Base-by-base conservation (phyloP, 2,329 filamentous ascomycete genomes). In the Fusarium haematococcum region DNA sequence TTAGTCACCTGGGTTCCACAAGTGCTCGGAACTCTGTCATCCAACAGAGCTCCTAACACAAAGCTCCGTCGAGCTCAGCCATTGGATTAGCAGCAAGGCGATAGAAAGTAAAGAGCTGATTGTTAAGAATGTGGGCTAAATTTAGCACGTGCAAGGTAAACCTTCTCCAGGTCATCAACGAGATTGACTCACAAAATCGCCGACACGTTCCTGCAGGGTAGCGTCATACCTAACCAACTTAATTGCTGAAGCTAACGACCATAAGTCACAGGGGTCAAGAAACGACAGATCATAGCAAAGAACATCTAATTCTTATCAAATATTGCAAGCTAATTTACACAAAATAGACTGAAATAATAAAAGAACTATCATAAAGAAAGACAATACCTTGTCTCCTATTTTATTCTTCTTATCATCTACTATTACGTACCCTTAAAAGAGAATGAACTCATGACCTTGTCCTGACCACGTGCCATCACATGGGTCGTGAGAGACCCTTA, bases 161-260 rank as follows among this genome's bases (percentile, higher is more conserved):
- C 63, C 32, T 65, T 62, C 43, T 18, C 35, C 33, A 25, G 23
- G 20, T 45, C 63, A 73, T 35, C 18, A n/a, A 30, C 18, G 39
- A 37, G 30, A n/a, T 52, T 61, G 25, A 56, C 59, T 54, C n/a
- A 35, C 13, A 27, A 32, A 62, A 35, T 33, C 52, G 35, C 37
- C 39, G 59, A 30, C 20, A 45, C 37, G 63, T 66, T 41, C 52
- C 69, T 75, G 65, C 56, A 73, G 59, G 48, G 61, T 73, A 75
- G 72, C 72, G 69, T 75, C 69, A 73, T 68, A 20, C 20, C 20
- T 20, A 63, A 13, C 35, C 67, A 75, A 74, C 73, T 73, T 30
- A 69, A 69, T 59, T 27, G 59, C 20, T 62, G 45, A 70, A 69
- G 61, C 62, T 67, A 70, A 63, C 60, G 9, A 10, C 10, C 41